A percentile compares a stretch with the other conserved stretches of the same genome.
Evolutionary conservation across 1,284 basidiomycete genomes (phyloP).

Genomic region (Dichomitus squalens): DNA sequence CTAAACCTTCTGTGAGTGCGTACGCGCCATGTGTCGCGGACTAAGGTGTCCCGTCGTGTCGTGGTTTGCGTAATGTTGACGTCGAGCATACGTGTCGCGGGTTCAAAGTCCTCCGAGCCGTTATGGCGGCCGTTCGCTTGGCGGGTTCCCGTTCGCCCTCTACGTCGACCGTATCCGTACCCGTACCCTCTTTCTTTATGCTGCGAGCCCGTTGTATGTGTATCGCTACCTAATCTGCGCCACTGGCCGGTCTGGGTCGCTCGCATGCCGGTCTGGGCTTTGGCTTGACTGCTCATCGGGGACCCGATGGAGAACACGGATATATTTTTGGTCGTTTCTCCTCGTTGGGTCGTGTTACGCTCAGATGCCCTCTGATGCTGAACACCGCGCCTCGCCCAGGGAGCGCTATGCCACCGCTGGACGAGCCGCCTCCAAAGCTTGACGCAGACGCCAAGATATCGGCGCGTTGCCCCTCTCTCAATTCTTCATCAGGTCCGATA

Average conservation of each 20-base stretch:
- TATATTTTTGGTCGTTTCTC: not conserved
- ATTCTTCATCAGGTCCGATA: not conserved
- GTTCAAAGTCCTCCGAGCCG: not conserved
- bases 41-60: not conserved
- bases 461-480: not conserved
- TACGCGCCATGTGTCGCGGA: not conserved
- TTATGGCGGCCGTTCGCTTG: not conserved
- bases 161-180: not conserved
- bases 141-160: not conserved
- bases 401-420: not conserved
- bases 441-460: not conserved
- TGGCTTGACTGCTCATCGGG: too few species aligned
- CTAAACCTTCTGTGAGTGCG: not conserved
- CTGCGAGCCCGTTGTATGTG: not conserved
- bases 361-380: conserved; percentile 7
- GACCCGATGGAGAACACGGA: too few species aligned
- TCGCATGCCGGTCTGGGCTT: not conserved
- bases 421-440: not conserved
- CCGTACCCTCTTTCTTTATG: not conserved
- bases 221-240: not conserved
- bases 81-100: too few species aligned
- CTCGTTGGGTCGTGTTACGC: not conserved
- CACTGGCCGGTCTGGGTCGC: too few species aligned
- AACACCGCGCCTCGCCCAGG: conserved; percentile 15
- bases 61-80: not conserved